Conservation (phyloP, 2,329 filamentous ascomycete species). For the Cryphonectria nitschkei region DNA sequence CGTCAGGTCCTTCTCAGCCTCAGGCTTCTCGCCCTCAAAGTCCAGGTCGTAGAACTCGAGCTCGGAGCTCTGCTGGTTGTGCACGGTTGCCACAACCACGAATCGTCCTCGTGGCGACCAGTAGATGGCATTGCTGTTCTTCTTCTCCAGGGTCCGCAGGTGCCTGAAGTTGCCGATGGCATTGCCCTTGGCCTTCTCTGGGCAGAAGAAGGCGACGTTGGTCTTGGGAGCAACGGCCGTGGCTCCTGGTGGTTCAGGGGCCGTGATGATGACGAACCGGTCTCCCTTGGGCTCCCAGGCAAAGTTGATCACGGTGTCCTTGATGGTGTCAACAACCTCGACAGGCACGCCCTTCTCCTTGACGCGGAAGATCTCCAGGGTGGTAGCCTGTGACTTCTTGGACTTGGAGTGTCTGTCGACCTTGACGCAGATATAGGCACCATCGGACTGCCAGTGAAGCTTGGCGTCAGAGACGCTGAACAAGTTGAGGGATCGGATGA, state of each 20-base stretch:
- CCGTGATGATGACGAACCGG: constrained; percentile 95
- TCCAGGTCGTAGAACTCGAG: constrained; percentile 98
- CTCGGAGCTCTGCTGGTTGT: constrained; percentile 91
- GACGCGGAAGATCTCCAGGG: constrained; percentile 97
- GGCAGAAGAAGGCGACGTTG: constrained; percentile 92
- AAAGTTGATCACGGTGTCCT: constrained; percentile 99
- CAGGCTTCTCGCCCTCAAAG: constrained; percentile 95
- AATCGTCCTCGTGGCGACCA: constrained; percentile 97
- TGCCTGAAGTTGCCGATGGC: constrained; percentile 93
- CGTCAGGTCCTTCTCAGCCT: constrained; percentile 89
- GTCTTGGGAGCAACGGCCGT: constrained; percentile 92
- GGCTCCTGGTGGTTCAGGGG: constrained; percentile 77
- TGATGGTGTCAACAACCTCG: constrained; percentile 95
- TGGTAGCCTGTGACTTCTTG: constrained; percentile 96
- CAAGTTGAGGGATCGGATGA: constrained; percentile 91
- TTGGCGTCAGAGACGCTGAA: constrained; percentile 98
- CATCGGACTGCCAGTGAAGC: constrained; percentile 97
- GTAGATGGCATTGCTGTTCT: constrained; percentile 99
- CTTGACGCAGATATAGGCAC: constrained; percentile 94
- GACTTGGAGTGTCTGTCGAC: constrained; percentile 98
- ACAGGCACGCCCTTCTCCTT: constrained; percentile 97
- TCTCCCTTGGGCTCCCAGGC: constrained; percentile 99
- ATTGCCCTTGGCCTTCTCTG: constrained; percentile 86
- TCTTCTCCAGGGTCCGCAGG: constrained; percentile 93
- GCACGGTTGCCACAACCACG: constrained; percentile 89